Evolutionary conservation across 164 flowering plant genomes (phyloP).

Genomic region (Piper longum): DNA sequence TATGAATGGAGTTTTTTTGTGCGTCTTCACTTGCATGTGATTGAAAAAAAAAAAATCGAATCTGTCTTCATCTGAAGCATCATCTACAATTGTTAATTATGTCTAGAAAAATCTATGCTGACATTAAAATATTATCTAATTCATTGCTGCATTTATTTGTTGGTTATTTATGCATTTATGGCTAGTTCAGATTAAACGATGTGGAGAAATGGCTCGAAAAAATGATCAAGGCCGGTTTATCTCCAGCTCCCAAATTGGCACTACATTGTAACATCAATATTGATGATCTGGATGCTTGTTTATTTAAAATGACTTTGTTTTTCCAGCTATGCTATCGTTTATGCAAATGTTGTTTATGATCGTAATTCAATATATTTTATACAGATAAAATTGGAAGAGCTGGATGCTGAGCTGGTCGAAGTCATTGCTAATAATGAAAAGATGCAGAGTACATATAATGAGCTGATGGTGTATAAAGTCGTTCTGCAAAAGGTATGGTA

Average conservation of each 20-base stretch:
- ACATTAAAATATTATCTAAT: neutral
- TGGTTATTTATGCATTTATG: neutral
- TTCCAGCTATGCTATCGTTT: neutral
- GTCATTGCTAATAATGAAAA: conserved; percentile 78
- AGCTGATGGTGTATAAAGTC: conserved; percentile 79
- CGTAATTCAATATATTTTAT: neutral
- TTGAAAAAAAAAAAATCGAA: no score
- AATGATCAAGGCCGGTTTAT: conserved; percentile 54
- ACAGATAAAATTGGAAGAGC: conserved; percentile 85
- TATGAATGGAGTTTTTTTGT: no score
- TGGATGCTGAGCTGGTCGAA: conserved; percentile 87
- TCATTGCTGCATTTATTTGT: neutral
- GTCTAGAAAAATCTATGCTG: neutral
- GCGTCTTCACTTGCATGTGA: no score
- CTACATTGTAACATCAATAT: conserved; percentile 28
- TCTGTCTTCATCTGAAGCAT: no score
- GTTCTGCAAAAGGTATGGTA: conserved; percentile 69
- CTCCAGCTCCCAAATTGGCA: conserved; percentile 24
- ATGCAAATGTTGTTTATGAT: neutral
- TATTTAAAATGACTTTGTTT: neutral
- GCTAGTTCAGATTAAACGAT: conserved; percentile 51
- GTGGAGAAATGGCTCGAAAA: conserved; percentile 86
- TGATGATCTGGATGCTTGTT: conserved; percentile 56
- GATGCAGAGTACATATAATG: conserved; percentile 72
- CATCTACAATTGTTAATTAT: no score